Conservation (phyloP, 805 yeast genomes). For the Kurtzmaniella cleridarum region DNA sequence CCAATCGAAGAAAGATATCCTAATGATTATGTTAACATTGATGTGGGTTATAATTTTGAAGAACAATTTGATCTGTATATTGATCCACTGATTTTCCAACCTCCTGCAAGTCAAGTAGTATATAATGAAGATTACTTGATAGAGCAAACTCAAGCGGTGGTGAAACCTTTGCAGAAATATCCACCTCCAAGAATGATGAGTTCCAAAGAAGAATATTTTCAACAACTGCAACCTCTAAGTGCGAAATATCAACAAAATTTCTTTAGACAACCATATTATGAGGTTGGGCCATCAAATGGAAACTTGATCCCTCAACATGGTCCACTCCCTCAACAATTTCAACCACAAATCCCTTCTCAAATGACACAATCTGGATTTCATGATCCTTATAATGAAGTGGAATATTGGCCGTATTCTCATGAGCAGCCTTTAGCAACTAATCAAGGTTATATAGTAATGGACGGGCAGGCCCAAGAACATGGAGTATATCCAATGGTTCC, state of each 20-base stretch:
- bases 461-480: background rate
- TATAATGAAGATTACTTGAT: constrained; percentile 44
- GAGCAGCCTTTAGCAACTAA: background rate
- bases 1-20: constrained; percentile 5
- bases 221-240: constrained; percentile 15
- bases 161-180: constrained; percentile 25
- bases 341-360: background rate
- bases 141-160: constrained; percentile 37
- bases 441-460: background rate
- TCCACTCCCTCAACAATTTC: constrained; percentile 3
- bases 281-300: constrained; percentile 2
- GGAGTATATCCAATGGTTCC: background rate
- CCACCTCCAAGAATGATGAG: constrained; percentile 7
- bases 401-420: background rate
- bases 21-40: constrained; percentile 20
- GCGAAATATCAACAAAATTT: constrained; percentile 20
- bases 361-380: too few relatives aligned
- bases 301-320: too few relatives aligned
- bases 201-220: constrained; percentile 17
- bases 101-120: constrained; percentile 25
- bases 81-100: constrained; percentile 12
- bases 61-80: constrained; percentile 16
- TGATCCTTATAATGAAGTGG: background rate
- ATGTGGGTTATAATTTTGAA: constrained; percentile 12
- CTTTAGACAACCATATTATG: constrained; percentile 7